Evolutionary conservation across 768 basidiomycete genomes (phyloP).

Genomic region (Hemileccinum rubropunctum): DNA sequence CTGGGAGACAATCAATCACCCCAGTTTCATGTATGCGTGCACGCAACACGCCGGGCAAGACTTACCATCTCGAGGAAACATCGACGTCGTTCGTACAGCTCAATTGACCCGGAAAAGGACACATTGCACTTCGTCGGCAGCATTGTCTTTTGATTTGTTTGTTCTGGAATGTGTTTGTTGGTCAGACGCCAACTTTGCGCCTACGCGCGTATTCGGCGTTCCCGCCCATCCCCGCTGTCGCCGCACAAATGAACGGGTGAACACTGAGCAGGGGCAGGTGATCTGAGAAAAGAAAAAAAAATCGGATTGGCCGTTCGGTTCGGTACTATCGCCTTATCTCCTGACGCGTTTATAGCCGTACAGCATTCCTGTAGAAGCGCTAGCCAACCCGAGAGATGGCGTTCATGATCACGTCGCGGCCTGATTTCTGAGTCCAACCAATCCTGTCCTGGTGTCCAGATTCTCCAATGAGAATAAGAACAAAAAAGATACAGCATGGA

Average conservation of each 20-base stretch:
- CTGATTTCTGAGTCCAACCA: too few relatives aligned
- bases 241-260: slow-evolving; percentile 15
- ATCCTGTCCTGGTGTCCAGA: neutral
- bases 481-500: neutral
- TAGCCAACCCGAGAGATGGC: neutral
- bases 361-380: neutral
- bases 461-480: neutral
- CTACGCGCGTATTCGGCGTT: neutral
- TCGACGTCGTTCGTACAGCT: too few relatives aligned
- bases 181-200: neutral
- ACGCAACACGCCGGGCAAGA: neutral
- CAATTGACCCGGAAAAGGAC: slow-evolving; percentile 1
- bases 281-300: neutral
- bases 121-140: neutral
- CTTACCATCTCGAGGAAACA: neutral
- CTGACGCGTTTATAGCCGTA: slow-evolving; percentile 5
- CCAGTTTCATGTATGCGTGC: too few relatives aligned
- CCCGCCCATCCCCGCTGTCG: slow-evolving; percentile 7
- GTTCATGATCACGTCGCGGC: slow-evolving; percentile 1
- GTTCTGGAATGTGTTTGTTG: neutral
- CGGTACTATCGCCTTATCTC: slow-evolving; percentile 22
- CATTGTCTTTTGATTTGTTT: neutral
- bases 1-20: too few relatives aligned
- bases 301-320: slow-evolving; percentile 12
- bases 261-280: neutral